These are phyloP conservation scores for Lonicera japonica DNA, from an alignment of 129 eudicot species.

Conservation along the genomic window DNA sequence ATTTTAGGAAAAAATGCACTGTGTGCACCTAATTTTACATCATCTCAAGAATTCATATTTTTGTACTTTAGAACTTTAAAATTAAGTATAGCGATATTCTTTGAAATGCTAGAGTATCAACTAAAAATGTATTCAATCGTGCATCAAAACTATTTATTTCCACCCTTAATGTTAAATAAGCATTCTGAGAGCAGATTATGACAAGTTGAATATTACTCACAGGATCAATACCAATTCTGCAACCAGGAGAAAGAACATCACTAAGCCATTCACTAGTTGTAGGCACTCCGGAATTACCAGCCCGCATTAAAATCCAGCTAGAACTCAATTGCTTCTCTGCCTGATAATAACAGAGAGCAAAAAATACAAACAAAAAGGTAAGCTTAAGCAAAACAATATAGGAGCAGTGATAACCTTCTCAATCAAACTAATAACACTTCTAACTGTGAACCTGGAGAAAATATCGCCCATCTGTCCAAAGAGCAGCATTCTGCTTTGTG, in stretches of 20 bases:
- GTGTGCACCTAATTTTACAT: too few species aligned
- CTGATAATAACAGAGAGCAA: slow-evolving; percentile 25
- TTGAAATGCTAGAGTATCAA: too few species aligned
- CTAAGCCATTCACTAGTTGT: slow-evolving; percentile 83
- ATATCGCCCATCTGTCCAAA: slow-evolving; percentile 97
- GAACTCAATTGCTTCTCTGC: slow-evolving; percentile 88
- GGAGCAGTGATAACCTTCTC: neutral
- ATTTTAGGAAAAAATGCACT: too few species aligned
- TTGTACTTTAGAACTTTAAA: too few species aligned
- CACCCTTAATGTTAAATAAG: too few species aligned
- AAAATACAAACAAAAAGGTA: slow-evolving; percentile 4
- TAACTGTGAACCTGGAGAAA: slow-evolving; percentile 68
- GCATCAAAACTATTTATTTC: too few species aligned
- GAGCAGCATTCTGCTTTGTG: slow-evolving; percentile 83
- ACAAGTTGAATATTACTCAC: slow-evolving; percentile 50
- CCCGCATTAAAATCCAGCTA: slow-evolving; percentile 88
- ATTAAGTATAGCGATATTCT: too few species aligned
- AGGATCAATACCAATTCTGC: slow-evolving; percentile 95
- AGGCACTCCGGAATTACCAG: slow-evolving; percentile 94
- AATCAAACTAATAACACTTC: neutral
- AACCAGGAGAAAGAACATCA: slow-evolving; percentile 64
- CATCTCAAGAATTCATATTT: too few species aligned
- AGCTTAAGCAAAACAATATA: neutral
- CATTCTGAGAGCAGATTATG: slow-evolving; percentile 1
- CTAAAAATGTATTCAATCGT: too few species aligned